Percentiles rank a stretch among this genome's conserved stretches.
Evolutionary conservation across 805 yeast species (phyloP).

Genomic region (Metschnikowia cubensis): DNA sequence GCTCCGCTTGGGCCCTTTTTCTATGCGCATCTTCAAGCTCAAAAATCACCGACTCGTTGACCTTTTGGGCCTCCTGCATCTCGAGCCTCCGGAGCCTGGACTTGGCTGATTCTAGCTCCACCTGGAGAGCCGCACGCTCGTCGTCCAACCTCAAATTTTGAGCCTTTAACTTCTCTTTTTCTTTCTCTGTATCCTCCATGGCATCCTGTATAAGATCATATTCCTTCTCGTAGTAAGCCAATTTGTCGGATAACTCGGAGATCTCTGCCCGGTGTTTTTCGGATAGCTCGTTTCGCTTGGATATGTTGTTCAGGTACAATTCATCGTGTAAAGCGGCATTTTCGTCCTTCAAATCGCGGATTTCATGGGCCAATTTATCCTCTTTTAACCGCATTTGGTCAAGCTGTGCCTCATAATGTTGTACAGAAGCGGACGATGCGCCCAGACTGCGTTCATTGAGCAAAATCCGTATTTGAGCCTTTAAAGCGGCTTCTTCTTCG

Average conservation of each 20-base stretch:
- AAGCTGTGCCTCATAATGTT: slow-evolving; percentile 24
- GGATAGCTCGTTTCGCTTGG: slow-evolving; percentile 10
- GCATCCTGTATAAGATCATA: slow-evolving; percentile 24
- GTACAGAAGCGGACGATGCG: slow-evolving; percentile 12
- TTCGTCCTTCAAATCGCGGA: slow-evolving; percentile 23
- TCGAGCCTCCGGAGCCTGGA: slow-evolving; percentile 14
- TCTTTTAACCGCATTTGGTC: slow-evolving; percentile 22
- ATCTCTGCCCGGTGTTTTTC: slow-evolving; percentile 6
- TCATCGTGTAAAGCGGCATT: slow-evolving; percentile 26
- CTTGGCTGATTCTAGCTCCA: slow-evolving; percentile 27
- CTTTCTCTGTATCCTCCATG: slow-evolving; percentile 21
- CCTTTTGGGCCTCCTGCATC: slow-evolving; percentile 15
- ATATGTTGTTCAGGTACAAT: slow-evolving; percentile 17
- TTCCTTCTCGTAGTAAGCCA: slow-evolving; percentile 27
- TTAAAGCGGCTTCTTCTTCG: slow-evolving; percentile 19
- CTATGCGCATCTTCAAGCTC: slow-evolving; percentile 22
- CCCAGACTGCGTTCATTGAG: slow-evolving; percentile 17
- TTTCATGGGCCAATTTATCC: slow-evolving; percentile 15
- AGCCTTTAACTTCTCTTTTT: slow-evolving; percentile 20
- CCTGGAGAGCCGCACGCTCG: slow-evolving; percentile 20
- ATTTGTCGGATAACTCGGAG: slow-evolving; percentile 24
- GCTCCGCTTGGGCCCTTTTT: slow-evolving; percentile 24
- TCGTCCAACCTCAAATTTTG: slow-evolving; percentile 16
- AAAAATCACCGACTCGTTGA: slow-evolving; percentile 18
- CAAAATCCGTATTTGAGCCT: slow-evolving; percentile 22